Base-by-base conservation (phyloP, 1,284 basidiomycete species). In the Leccinum pallidistipes region DNA sequence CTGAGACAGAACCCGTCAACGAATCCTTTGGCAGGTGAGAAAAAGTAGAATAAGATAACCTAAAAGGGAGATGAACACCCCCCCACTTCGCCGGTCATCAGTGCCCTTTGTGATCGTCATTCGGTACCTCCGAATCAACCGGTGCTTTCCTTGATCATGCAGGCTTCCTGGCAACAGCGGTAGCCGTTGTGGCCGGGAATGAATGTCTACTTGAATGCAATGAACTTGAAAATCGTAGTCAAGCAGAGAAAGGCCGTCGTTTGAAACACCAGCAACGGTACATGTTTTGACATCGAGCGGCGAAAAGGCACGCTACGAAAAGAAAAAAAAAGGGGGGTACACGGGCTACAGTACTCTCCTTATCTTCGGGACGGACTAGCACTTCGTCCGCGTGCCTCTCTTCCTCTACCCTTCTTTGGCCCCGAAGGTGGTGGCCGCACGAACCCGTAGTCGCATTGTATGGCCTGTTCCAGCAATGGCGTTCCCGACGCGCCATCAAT, bases 361-460 rank as follows among this genome's bases (percentile, higher is more conserved):
- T 73, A 73, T 69, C 72, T 72, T 58, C 74, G 75, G 10, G 74
- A 71, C n/a, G 92, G 91, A 71, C 91, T 92, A 10, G 90, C 90
- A 72, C 92, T 94, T 58, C 92, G 86, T 38, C 86, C 88, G 51
- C 91, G 85, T 51, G 82, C 79, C 50, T 86, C 84, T 75, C 80
- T 84, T 27, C 82, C 83, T 64, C 88, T 79, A 10, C 86, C 86
- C 68, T 88, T 89, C 75, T 88, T 91, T 3, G 90, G 89, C 1
- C 88, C 91, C 24, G 88, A 81, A 1, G 90, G 87, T 51, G 95
- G 94, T 27, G 95, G 94, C 50, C 94, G 86, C 38, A 98, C 90
- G 72, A 99, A 99, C 0, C 94, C 96, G 76, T 95, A 99, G 73
- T 98, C 97, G 69, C 95, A 97, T 67, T 92, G 87, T 52, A 99